Base-by-base conservation (phyloP, 768 basidiomycete species). In the Tylopilus sp. region DNA sequence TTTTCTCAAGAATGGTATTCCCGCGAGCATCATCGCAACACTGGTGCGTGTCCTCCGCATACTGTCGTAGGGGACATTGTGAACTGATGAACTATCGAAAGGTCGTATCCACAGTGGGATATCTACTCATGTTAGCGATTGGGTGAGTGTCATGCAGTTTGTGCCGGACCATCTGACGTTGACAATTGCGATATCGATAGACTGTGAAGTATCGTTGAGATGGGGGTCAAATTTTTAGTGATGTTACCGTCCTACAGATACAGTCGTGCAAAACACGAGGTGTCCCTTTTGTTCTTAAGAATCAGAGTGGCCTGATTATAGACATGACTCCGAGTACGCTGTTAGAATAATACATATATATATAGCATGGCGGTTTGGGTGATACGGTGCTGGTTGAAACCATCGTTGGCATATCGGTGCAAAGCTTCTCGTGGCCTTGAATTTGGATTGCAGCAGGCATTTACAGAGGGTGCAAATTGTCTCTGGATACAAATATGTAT, bases 1-100 rank as follows among this genome's bases (percentile, higher is more conserved):
- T 69, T 97, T 98, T 73, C 70, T 97, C 58, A 91, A 91, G 75
- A 94, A 92, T 58, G 93, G 95, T 40, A 83, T 98, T 17, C 95
- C 93, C 0, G 91, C 95, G n/a, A 94, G 91, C 57, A 75, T 97
- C 50, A 82, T 98, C 40, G 89, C 95, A 13, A 84, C 88, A 1
- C 63, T 87, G 58, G 92, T 95, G 60, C 13, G 61, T 52, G 9
- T 26, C 17, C 6, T 15, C 9, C 26, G 4, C 20, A 13, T 6
- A 20, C 26, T 4, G 15, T 26, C 12, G 15, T 8, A 31, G 10
- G 15, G 20, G 6, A 11, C 18, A 5, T 4, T 10, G 17, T 9
- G 8, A 7, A 7, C 35, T 56, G 39, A 60, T 17, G 11, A 36
- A 26, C 0, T 17, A n/a, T n/a, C 6, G n/a, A 26, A 40, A 61